Conservation (phyloP, 345 rosid genomes). For the Ceriops zippeliana region DNA sequence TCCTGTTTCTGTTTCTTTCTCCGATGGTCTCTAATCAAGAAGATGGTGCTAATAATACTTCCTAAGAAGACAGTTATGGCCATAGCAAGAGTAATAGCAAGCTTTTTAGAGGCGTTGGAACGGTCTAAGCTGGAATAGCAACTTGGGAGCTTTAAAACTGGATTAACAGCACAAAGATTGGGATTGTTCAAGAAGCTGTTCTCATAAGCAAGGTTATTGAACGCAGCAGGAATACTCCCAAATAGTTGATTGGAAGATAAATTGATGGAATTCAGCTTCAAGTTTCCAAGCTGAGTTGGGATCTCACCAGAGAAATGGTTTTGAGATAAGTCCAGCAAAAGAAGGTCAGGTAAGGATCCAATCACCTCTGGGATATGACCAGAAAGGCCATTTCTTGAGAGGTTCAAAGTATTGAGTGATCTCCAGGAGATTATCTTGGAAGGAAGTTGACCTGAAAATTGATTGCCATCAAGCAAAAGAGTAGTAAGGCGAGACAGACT, state of each 20-base stretch:
- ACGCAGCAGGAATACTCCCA: constrained; percentile 54
- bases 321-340: constrained; percentile 57
- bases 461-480: constrained; percentile 54
- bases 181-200: constrained; percentile 67
- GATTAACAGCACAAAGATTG: constrained; percentile 50
- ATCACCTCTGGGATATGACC: constrained; percentile 61
- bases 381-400: constrained; percentile 61
- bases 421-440: constrained; percentile 61
- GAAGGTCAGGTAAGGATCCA: constrained; percentile 53
- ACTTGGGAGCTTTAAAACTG: constrained; percentile 49
- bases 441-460: constrained; percentile 65
- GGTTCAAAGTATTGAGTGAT: constrained; percentile 40
- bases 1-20: constrained; percentile 36
- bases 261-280: constrained; percentile 45
- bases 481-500: constrained; percentile 40
- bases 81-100: constrained; percentile 45
- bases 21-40: constrained; percentile 43
- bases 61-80: constrained; percentile 31
- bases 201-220: constrained; percentile 61
- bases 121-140: constrained; percentile 30
- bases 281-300: constrained; percentile 50
- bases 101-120: constrained; percentile 42
- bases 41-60: constrained; percentile 28
- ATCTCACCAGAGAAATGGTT: constrained; percentile 69
- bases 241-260: constrained; percentile 66